Conservation (phyloP, 2,329 filamentous ascomycete genomes). For the Talaromyces sp. region DNA sequence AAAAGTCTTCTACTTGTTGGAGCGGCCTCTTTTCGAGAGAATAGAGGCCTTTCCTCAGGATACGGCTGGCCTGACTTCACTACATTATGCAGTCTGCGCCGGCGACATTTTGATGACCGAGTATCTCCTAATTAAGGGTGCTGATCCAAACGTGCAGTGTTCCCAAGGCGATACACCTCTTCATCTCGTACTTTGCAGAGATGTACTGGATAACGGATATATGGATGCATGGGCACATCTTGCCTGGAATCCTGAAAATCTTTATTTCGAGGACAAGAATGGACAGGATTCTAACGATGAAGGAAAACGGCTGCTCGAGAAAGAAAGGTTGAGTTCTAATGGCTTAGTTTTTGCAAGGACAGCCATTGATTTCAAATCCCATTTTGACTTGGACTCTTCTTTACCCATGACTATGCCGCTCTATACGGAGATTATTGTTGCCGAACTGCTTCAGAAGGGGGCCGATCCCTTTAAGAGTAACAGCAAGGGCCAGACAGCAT, state of each 20-base stretch:
- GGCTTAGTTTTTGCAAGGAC: too few species aligned
- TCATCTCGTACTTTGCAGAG: neutral
- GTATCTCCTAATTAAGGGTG: neutral
- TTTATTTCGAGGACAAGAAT: too few species aligned
- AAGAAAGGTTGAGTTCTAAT: too few species aligned
- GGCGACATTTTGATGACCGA: neutral
- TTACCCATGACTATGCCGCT: neutral
- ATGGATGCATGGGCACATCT: neutral
- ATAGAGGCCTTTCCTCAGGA: neutral
- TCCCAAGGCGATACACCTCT: neutral
- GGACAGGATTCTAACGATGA: too few species aligned
- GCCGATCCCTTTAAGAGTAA: neutral
- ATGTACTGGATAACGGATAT: neutral
- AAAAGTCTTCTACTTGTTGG: neutral
- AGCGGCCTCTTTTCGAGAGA: neutral
- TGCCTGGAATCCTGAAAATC: neutral
- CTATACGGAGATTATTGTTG: neutral
- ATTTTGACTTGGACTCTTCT: neutral
- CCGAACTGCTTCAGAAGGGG: neutral
- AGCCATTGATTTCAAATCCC: neutral
- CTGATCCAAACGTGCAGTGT: neutral
- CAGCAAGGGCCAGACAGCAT: neutral
- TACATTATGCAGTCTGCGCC: neutral
- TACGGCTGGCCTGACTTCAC: neutral
- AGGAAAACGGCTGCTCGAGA: too few species aligned